Conservation (phyloP, 2,329 filamentous ascomycete species). For the Trichoderma simmonsii region DNA sequence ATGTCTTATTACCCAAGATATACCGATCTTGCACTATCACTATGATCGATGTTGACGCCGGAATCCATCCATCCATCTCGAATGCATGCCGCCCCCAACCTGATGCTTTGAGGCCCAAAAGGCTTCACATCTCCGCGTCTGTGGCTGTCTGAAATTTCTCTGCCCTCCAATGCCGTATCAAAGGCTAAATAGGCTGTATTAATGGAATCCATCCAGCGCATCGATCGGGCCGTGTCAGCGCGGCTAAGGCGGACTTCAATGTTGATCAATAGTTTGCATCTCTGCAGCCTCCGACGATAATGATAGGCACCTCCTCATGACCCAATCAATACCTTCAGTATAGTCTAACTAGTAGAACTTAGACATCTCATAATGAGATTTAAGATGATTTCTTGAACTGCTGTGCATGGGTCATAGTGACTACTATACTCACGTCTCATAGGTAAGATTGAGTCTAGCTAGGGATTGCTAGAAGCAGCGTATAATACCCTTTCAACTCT, state of each 20-base stretch:
- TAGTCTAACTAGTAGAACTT: not conserved
- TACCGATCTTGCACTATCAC: not conserved
- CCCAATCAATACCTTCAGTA: not conserved
- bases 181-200: not conserved
- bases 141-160: not conserved
- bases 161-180: not conserved
- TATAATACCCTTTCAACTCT: not conserved
- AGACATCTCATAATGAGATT: not conserved
- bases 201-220: not conserved
- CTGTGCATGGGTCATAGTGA: not conserved
- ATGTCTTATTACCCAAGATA: not conserved
- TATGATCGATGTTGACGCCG: not conserved
- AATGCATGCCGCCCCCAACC: not conserved
- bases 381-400: not conserved
- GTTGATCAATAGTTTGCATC: not conserved
- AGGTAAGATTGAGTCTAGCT: not conserved
- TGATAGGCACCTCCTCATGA: not conserved
- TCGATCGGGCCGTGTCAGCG: not conserved
- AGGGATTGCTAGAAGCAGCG: not conserved
- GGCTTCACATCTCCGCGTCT: not conserved
- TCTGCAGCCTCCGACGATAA: not conserved
- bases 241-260: not conserved
- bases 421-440: not conserved
- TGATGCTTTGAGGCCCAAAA: slow-evolving; percentile 5
- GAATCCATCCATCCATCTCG: not conserved